Percentiles rank a stretch among this genome's conserved stretches.
These are phyloP conservation scores for Sarocladium brachiariae DNA, from an alignment of 2,329 filamentous ascomycete genomes.

Conservation along the genomic window DNA sequence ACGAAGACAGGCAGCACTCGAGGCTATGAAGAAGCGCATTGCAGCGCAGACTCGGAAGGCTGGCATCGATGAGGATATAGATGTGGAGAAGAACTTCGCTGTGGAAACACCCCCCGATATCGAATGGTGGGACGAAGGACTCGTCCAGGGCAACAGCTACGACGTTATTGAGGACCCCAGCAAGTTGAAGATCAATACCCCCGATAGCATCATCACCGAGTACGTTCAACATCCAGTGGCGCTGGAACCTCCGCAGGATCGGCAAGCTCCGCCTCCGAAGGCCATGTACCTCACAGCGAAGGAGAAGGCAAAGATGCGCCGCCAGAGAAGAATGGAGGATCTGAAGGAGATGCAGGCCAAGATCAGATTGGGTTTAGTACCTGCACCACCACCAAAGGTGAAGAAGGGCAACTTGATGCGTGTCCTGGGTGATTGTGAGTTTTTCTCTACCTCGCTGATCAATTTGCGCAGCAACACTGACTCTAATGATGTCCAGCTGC, in stretches of 20 bases:
- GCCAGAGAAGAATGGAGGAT: constrained; percentile 85
- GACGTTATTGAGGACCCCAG: constrained; percentile 57
- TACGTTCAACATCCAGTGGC: constrained; percentile 92
- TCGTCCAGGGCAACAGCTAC: constrained; percentile 72
- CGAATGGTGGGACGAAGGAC: constrained; percentile 96
- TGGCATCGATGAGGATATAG: constrained; percentile 86
- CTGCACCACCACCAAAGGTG: constrained; percentile 88
- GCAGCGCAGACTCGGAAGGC: constrained; percentile 80
- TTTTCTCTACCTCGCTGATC: too few species aligned
- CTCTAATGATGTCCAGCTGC: constrained; percentile 28
- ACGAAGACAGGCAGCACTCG: constrained; percentile 77
- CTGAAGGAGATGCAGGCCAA: constrained; percentile 96
- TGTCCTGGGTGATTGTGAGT: constrained; percentile 74
- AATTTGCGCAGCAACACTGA: too few species aligned
- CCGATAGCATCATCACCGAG: constrained; percentile 82
- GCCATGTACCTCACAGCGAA: constrained; percentile 87
- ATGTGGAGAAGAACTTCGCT: constrained; percentile 83
- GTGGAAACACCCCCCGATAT: constrained; percentile 78
- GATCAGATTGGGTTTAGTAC: constrained; percentile 82
- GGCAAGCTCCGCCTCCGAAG: constrained; percentile 70
- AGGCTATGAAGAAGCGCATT: constrained; percentile 91
- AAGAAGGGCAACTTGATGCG: constrained; percentile 98
- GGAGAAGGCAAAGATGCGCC: constrained; percentile 84
- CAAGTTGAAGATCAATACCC: constrained; percentile 64
- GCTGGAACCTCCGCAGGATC: constrained; percentile 86